Conservation (phyloP, 345 rosid species). For the Lumnitzera racemosa region DNA sequence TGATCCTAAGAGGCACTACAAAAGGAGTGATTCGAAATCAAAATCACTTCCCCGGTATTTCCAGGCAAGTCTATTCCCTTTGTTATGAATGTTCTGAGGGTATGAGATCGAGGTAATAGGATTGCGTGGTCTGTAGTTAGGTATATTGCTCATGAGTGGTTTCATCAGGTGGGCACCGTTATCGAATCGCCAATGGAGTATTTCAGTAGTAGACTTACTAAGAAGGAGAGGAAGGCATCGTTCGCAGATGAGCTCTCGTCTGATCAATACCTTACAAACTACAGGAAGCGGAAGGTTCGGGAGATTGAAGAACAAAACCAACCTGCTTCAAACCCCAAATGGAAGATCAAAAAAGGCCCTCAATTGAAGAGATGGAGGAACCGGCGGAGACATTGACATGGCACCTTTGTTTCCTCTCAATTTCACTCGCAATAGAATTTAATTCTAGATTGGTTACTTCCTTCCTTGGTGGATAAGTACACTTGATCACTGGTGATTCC, state of each 20-base stretch:
- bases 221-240: slow-evolving; percentile 74
- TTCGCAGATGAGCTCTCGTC: slow-evolving; percentile 81
- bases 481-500: no score
- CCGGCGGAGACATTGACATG: slow-evolving; percentile 47
- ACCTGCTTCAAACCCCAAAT: slow-evolving; percentile 56
- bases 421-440: neutral
- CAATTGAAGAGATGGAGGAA: slow-evolving; percentile 43
- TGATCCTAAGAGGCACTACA: slow-evolving; percentile 84
- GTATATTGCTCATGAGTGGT: slow-evolving; percentile 1
- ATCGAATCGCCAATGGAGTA: slow-evolving; percentile 59
- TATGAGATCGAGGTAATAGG: neutral
- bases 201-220: slow-evolving; percentile 56
- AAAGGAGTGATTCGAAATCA: slow-evolving; percentile 54
- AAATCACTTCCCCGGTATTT: slow-evolving; percentile 66
- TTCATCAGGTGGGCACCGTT: slow-evolving; percentile 70
- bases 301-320: slow-evolving; percentile 72
- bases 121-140: neutral
- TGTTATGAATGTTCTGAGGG: neutral
- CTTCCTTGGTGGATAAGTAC: no score
- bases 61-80: slow-evolving; percentile 48
- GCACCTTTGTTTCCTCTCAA: neutral
- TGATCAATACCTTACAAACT: slow-evolving; percentile 38
- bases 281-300: slow-evolving; percentile 80
- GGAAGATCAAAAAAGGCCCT: slow-evolving; percentile 59
- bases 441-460: neutral